Conservation (phyloP, 768 basidiomycete genomes). For the Mycena vitilis region DNA sequence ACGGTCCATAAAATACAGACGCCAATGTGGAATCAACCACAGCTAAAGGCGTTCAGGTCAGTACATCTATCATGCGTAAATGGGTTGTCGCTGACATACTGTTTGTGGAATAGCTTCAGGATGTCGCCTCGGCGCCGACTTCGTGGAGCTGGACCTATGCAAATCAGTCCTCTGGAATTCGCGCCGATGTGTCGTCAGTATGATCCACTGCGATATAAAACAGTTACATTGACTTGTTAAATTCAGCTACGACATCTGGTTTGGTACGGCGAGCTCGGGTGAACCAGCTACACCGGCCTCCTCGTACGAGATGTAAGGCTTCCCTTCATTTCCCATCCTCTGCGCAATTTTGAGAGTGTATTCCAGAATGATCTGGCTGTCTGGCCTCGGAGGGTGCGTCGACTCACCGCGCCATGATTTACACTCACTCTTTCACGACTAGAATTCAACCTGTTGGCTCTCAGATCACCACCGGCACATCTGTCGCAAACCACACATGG, state of each 20-base stretch:
- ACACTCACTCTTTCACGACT: slow-evolving; percentile 1
- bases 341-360: not conserved
- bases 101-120: slow-evolving; percentile 48
- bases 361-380: slow-evolving; percentile 71
- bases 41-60: slow-evolving; percentile 61
- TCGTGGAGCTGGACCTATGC: slow-evolving; percentile 64
- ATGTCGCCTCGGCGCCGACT: slow-evolving; percentile 59
- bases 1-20: slow-evolving; percentile 44
- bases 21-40: slow-evolving; percentile 61
- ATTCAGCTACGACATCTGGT: slow-evolving; percentile 66
- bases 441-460: slow-evolving; percentile 70
- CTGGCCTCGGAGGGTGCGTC: slow-evolving; percentile 63
- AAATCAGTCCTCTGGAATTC: slow-evolving; percentile 55
- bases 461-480: slow-evolving; percentile 53
- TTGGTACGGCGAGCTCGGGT: slow-evolving; percentile 56
- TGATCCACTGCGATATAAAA: not conserved
- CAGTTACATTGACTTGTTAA: slow-evolving; percentile 1
- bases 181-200: slow-evolving; percentile 65
- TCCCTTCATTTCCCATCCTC: not conserved
- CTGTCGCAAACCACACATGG: slow-evolving; percentile 64
- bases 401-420: not conserved
- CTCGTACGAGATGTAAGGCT: slow-evolving; percentile 65
- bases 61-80: not conserved
- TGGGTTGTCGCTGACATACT: not conserved
- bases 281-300: slow-evolving; percentile 59